Percentiles rank a stretch among this genome's conserved stretches.
phyloP scores from a whole-genome alignment of 2,329 filamentous ascomycete species.

The Nemania sp. region DNA sequence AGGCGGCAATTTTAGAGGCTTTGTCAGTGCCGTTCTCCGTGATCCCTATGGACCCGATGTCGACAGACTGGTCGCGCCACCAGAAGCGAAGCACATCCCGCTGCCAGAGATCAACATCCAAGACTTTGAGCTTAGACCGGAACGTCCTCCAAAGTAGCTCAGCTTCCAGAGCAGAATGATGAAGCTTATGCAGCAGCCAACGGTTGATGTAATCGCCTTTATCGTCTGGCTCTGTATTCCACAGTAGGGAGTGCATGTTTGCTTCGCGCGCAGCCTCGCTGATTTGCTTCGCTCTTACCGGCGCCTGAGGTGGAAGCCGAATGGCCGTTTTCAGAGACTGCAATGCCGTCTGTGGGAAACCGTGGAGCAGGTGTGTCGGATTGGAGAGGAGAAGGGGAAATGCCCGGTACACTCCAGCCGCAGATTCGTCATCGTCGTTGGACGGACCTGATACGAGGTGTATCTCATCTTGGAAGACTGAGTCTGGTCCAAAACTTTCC shows the following conservation, averaged over 20 bases:
- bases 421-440: constrained; percentile 27
- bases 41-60: constrained; percentile 24
- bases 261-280: constrained; percentile 53
- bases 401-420: constrained; percentile 44
- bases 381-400: constrained; percentile 56
- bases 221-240: constrained; percentile 39
- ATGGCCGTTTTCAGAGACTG: constrained; percentile 47
- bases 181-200: constrained; percentile 58
- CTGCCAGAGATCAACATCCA: constrained; percentile 47
- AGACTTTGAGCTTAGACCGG: constrained; percentile 38
- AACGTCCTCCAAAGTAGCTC: constrained; percentile 49
- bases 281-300: constrained; percentile 43
- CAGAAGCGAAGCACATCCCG: constrained; percentile 48
- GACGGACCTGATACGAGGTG: constrained; percentile 42
- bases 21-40: constrained; percentile 28
- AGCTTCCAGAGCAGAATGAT: constrained; percentile 51
- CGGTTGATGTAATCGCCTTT: constrained; percentile 54
- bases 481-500: constrained; percentile 49
- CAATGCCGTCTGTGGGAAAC: constrained; percentile 47
- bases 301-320: constrained; percentile 44
- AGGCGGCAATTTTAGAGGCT: constrained; percentile 27
- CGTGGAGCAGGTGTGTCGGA: constrained; percentile 50
- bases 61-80: constrained; percentile 44
- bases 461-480: constrained; percentile 48
- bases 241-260: constrained; percentile 51